Conservation (phyloP, 805 yeast species). For the Torulaspora quercuum region DNA sequence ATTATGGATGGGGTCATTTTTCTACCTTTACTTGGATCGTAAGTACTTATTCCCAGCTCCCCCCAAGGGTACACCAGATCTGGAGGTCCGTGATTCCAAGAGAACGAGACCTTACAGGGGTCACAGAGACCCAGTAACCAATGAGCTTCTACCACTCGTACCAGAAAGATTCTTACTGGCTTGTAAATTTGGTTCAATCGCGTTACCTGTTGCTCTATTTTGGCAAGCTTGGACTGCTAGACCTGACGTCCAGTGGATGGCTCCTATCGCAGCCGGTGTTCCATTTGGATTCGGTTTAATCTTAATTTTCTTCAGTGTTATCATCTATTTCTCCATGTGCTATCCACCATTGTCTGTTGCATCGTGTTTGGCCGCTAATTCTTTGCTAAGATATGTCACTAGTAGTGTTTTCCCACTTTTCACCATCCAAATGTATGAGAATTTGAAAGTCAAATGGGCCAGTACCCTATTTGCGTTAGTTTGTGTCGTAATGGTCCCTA, state of each 20-base stretch:
- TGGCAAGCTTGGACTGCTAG: constrained; percentile 82
- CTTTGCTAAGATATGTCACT: constrained; percentile 66
- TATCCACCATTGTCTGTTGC: constrained; percentile 78
- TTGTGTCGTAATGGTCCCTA: constrained; percentile 66
- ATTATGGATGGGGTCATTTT: constrained; percentile 50
- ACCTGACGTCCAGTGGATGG: constrained; percentile 65
- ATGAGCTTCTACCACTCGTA: constrained; percentile 49
- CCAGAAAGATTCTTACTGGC: constrained; percentile 62
- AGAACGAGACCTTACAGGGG: constrained; percentile 41
- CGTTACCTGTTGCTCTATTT: constrained; percentile 64
- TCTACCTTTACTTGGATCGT: constrained; percentile 51
- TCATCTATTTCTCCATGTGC: constrained; percentile 64
- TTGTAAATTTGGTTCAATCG: constrained; percentile 64
- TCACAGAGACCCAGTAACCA: constrained; percentile 44
- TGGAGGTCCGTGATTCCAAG: constrained; percentile 38
- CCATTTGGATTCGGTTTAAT: constrained; percentile 75
- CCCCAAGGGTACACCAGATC: constrained; percentile 53
- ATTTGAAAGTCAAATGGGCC: constrained; percentile 77
- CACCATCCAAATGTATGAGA: constrained; percentile 77
- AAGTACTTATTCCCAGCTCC: constrained; percentile 51
- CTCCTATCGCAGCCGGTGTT: constrained; percentile 70
- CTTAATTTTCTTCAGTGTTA: constrained; percentile 64
- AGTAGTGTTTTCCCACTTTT: constrained; percentile 84
- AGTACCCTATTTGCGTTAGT: constrained; percentile 61
- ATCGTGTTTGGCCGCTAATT: constrained; percentile 87